Evolutionary conservation across 2,329 filamentous ascomycete genomes (phyloP), one percentile per base, ranked within the genome.

Genomic region (Diaporthe citri): DNA sequence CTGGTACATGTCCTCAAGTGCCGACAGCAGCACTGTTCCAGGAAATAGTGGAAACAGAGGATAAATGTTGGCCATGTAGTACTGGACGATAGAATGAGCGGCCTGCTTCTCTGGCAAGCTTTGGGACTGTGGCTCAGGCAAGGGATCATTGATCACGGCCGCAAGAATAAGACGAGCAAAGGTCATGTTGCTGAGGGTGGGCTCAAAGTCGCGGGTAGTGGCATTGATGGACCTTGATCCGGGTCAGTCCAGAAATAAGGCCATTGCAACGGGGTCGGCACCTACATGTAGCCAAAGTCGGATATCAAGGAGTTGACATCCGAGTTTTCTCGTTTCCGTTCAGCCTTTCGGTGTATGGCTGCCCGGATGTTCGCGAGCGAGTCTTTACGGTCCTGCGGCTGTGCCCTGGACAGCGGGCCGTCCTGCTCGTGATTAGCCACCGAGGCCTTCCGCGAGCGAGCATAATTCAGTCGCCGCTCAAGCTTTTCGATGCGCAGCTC

Each of bases 291-390:
- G 72, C 96, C 96, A 87, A 98, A 98, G 80, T 98, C 96, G 1
- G 96, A 97, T 31, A 98, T 94, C 3, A 98, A 87, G 71, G 97
- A 93, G 84, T 98, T 96, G 72, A 98, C 95, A 82, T 97, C 95
- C 0, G 93, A 94, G 60, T 94, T 93, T 82, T 98, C 96, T 57
- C 90, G 88, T 78, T 86, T 89, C 74, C 88, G 86, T n/a, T 88
- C 90, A 25, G 90, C 91, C 79, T 92, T 93, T 52, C 90, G 90
- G 79, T 91, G 89, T 67, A 93, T 92, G 55, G 90, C 90, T 51
- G 89, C 90, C 57, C 89, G 87, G 75, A 93, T 93, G 31, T 85
- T 87, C 2, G 90, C 90, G 43, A 93, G 84, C 2, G 91, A 93
- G 78, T 92, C 90, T 79, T 91, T 91, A 62, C 93, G 89, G 66